These are phyloP conservation scores for Cantharellus anzutake DNA, from an alignment of 768 basidiomycete genomes.

Conservation along the genomic window DNA sequence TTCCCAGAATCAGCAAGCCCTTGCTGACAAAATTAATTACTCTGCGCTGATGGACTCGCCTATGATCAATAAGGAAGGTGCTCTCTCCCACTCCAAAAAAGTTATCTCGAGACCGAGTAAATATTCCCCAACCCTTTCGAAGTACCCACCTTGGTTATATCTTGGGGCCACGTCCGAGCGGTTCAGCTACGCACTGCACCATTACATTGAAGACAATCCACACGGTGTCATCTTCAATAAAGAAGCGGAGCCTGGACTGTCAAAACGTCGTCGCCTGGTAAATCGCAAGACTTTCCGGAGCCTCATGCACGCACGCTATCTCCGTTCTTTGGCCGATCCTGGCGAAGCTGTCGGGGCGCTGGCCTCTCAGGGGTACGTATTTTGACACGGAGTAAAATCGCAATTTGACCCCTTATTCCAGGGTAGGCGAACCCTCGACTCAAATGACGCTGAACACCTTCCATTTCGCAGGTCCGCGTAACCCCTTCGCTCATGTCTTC, in stretches of 20 bases:
- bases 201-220: constrained; percentile 64
- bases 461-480: constrained; percentile 76
- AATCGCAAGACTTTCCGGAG: constrained; percentile 44
- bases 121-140: constrained; percentile 49
- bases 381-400: not conserved
- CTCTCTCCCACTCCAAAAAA: constrained; percentile 72
- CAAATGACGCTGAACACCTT: constrained; percentile 99
- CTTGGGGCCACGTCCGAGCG: constrained; percentile 85
- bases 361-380: constrained; percentile 82
- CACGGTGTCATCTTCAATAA: constrained; percentile 22
- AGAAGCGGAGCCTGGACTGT: not conserved
- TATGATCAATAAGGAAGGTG: constrained; percentile 45
- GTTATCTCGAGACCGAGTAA: constrained; percentile 46
- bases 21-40: constrained; percentile 41
- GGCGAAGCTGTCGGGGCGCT: constrained; percentile 97
- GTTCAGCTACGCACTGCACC: constrained; percentile 62
- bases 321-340: constrained; percentile 85
- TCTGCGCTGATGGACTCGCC: constrained; percentile 36
- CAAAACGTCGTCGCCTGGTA: constrained; percentile 23
- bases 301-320: constrained; percentile 82
- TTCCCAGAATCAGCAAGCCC: constrained; percentile 62
- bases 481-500: not conserved
- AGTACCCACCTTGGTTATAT: constrained; percentile 59
- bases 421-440: constrained; percentile 95
- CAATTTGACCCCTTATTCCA: constrained; percentile 17